Conservation (phyloP, 2,329 filamentous ascomycete species). For the Clarireedia monteithiana region DNA sequence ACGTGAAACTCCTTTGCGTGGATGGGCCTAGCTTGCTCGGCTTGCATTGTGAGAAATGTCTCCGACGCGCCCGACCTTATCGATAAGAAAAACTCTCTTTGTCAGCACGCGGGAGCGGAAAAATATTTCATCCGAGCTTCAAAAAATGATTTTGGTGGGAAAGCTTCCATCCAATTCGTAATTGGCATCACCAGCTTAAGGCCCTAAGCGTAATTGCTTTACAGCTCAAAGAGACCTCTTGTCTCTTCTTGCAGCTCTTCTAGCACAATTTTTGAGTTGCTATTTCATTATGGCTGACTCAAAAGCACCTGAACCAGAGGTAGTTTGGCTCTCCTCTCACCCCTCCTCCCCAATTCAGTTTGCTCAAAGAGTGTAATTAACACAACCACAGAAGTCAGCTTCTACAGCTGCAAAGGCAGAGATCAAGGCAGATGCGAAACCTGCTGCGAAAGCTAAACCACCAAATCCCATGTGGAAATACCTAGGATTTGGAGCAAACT, state of each 20-base stretch:
- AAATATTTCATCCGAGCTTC: constrained; percentile 3
- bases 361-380: neutral
- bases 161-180: neutral
- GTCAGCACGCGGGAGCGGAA: neutral
- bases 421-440: constrained; percentile 28
- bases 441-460: constrained; percentile 37
- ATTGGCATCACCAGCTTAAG: neutral
- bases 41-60: too few relatives aligned
- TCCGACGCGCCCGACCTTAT: neutral
- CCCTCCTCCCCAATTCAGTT: neutral
- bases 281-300: constrained; percentile 4
- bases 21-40: too few relatives aligned
- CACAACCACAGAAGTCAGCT: constrained; percentile 22
- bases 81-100: neutral
- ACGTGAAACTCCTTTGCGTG: too few relatives aligned
- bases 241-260: neutral
- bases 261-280: neutral
- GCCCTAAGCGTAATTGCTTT: constrained; percentile 1
- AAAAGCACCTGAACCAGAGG: constrained; percentile 16
- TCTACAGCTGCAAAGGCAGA: constrained; percentile 28
- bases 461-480: constrained; percentile 68
- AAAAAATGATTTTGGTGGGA: neutral
- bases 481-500: constrained; percentile 71
- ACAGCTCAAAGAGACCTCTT: neutral
- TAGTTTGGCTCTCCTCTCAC: neutral